Evolutionary conservation across 805 yeast genomes (phyloP).

Genomic region (Diddensiella transvaalensis): DNA sequence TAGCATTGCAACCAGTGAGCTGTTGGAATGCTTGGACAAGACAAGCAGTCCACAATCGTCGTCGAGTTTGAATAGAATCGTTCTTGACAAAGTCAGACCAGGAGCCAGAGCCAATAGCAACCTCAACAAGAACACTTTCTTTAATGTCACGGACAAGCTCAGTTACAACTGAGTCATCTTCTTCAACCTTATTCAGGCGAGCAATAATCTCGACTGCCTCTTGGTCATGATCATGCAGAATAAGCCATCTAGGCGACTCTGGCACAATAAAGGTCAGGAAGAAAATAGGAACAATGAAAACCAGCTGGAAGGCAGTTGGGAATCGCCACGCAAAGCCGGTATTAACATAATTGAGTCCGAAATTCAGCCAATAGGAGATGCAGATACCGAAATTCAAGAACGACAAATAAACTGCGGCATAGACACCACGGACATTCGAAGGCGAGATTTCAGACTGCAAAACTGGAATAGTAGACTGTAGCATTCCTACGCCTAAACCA

Average conservation of each 20-base stretch:
- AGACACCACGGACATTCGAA: conserved; percentile 1
- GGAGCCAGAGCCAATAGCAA: conserved; percentile 7
- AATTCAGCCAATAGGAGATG: conserved; percentile 16
- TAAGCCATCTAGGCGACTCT: conserved; percentile 11
- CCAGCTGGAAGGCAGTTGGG: conserved; percentile 61
- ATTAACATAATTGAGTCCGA: conserved; percentile 2
- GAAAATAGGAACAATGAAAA: conserved; percentile 39
- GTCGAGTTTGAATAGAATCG: conserved; percentile 10
- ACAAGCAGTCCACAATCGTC: conserved; percentile 14
- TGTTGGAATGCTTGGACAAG: conserved; percentile 6
- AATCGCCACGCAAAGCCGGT: conserved; percentile 55
- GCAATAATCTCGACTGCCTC: conserved; percentile 9
- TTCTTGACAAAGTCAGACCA: conserved; percentile 11
- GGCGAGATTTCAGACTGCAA: conserved; percentile 9
- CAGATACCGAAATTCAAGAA: conserved; percentile 7
- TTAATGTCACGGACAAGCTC: conserved; percentile 9
- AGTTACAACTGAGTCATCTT: conserved; percentile 1
- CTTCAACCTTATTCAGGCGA: not conserved
- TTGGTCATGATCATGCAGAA: conserved; percentile 4
- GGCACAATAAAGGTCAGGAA: conserved; percentile 7
- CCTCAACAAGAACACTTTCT: conserved; percentile 8
- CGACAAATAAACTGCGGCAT: conserved; percentile 8
- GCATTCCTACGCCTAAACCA: conserved; percentile 67
- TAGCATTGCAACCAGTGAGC: conserved; percentile 10
- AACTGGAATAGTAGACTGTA: conserved; percentile 7